A percentile compares a stretch with the other conserved stretches of the same genome.
Conservation (phyloP, 495 filamentous ascomycete genomes). For the Cercophora sp. region DNA sequence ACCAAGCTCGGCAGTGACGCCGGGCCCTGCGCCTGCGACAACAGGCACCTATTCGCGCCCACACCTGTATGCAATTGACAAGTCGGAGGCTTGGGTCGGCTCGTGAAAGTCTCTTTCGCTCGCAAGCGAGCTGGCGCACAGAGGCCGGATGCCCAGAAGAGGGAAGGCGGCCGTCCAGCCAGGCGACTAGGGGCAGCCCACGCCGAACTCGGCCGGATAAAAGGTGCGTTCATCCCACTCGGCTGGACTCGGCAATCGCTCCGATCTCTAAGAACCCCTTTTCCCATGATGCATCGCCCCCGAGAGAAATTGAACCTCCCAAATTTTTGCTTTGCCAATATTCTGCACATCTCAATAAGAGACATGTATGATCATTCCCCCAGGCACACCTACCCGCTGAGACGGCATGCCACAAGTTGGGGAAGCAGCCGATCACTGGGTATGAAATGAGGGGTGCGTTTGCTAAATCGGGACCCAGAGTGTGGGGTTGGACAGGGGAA, state of each 20-base stretch:
- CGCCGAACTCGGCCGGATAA: slow-evolving; percentile 9
- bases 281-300: background rate
- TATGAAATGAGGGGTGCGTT: background rate
- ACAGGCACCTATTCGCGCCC: background rate
- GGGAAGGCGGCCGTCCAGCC: background rate
- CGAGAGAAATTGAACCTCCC: background rate
- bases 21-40: background rate
- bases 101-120: slow-evolving; percentile 5
- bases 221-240: background rate
- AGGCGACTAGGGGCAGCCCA: background rate
- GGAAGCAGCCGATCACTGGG: too few relatives aligned
- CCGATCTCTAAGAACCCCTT: background rate
- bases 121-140: background rate
- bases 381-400: too few relatives aligned
- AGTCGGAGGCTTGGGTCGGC: slow-evolving; percentile 13
- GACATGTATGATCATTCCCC: background rate
- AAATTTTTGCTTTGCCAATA: too few relatives aligned
- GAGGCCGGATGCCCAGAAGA: slow-evolving; percentile 8
- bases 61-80: slow-evolving; percentile 13
- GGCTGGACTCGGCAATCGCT: slow-evolving; percentile 4
- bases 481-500: background rate
- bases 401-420: too few relatives aligned
- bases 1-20: too few relatives aligned
- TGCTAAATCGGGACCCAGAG: background rate
- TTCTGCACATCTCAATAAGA: background rate